These are phyloP conservation scores for Pseudogymnoascus sp. DNA, from an alignment of 2,329 filamentous ascomycete genomes.

Conservation along the genomic window DNA sequence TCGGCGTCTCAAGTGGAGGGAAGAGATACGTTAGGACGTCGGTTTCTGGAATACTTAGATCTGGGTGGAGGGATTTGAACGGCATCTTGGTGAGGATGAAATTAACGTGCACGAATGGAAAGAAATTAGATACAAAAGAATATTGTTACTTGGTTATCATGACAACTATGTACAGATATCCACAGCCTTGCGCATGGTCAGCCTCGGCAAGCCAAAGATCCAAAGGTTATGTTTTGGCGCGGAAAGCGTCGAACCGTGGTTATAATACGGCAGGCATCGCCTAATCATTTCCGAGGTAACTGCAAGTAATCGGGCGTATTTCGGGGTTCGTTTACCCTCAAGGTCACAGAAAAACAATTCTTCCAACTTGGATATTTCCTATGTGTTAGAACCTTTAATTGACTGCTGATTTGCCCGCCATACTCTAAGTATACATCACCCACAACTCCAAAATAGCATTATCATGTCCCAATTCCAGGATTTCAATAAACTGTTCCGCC, in stretches of 20 bases:
- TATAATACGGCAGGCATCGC: not conserved
- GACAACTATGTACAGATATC: not conserved
- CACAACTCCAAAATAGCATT: not conserved
- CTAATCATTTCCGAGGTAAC: not conserved
- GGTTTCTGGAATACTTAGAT: constrained; percentile 18
- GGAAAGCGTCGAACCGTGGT: not conserved
- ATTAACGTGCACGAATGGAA: not conserved
- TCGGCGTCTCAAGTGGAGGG: constrained; percentile 34
- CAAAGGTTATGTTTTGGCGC: not conserved
- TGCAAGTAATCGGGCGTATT: not conserved
- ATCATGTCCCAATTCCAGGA: constrained; percentile 17
- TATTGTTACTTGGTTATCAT: not conserved
- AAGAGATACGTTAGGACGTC: constrained; percentile 21
- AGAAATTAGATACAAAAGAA: not conserved
- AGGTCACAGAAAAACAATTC: not conserved
- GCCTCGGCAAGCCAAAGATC: not conserved
- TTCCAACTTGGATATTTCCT: not conserved
- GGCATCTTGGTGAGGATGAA: constrained; percentile 17
- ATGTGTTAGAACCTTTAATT: not conserved
- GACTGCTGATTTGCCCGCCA: not conserved
- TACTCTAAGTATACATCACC: not conserved
- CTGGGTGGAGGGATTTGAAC: constrained; percentile 17
- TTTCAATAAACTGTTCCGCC: constrained; percentile 17
- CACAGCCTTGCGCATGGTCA: not conserved
- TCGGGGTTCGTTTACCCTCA: not conserved